phyloP scores from a whole-genome alignment of 768 basidiomycete genomes.

The Hydnomerulius pinastri region DNA sequence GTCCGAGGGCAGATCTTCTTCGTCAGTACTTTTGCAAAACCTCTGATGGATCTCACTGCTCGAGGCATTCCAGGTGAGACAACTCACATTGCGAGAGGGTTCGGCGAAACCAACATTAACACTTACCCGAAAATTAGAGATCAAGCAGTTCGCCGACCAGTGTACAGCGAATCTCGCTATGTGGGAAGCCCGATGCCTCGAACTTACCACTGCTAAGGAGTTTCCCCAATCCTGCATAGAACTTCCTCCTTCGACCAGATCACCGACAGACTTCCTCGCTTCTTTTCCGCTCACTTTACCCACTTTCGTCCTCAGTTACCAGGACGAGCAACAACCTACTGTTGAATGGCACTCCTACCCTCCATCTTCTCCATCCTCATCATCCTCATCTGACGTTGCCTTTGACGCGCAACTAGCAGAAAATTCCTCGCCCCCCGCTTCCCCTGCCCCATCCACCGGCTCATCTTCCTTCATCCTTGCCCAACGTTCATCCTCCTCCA shows the following conservation, averaged over 20 bases:
- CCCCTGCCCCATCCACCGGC: constrained; percentile 30
- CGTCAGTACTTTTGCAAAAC: constrained; percentile 78
- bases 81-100: not conserved
- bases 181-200: constrained; percentile 60
- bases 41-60: constrained; percentile 77
- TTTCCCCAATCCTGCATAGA: constrained; percentile 1
- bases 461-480: constrained; percentile 28
- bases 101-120: not conserved
- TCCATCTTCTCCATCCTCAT: constrained; percentile 32
- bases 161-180: constrained; percentile 68
- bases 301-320: constrained; percentile 32
- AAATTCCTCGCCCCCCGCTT: constrained; percentile 28
- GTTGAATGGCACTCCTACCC: constrained; percentile 29
- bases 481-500: constrained; percentile 31
- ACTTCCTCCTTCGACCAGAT: constrained; percentile 30
- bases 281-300: constrained; percentile 63
- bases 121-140: constrained; percentile 46
- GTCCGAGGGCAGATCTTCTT: constrained; percentile 89
- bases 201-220: constrained; percentile 33
- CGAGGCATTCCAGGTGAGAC: constrained; percentile 70
- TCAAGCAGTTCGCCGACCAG: constrained; percentile 64
- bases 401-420: constrained; percentile 21
- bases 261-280: constrained; percentile 47
- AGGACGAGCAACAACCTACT: constrained; percentile 25
- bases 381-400: constrained; percentile 30